These are phyloP conservation scores for Plasmodium fragile DNA, from an alignment of 169 alveolate species.

Conservation along the genomic window DNA sequence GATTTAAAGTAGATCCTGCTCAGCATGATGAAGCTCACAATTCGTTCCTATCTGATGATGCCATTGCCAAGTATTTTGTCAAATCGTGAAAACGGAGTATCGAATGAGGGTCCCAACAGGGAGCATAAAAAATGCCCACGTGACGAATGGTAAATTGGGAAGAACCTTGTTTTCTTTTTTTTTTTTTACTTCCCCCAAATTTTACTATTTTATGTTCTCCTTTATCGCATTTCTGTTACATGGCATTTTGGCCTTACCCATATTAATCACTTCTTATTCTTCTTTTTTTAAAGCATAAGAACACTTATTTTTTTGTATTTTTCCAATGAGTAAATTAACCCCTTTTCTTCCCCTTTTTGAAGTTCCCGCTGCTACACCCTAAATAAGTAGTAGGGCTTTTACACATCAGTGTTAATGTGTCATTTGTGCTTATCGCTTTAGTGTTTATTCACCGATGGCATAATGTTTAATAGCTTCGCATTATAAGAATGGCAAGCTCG, in stretches of 20 bases:
- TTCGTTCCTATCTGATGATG: constrained; percentile 37
- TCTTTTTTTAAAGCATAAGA: constrained; percentile 3
- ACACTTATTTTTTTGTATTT: not conserved
- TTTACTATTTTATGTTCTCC: not conserved
- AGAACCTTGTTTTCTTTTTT: not conserved
- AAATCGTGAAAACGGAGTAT: constrained; percentile 6
- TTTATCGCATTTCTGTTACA: not conserved
- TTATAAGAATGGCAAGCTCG: not conserved
- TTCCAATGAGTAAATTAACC: not conserved
- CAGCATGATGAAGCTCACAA: not conserved
- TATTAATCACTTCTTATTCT: not conserved
- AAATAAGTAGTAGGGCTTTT: not conserved
- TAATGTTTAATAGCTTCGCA: not conserved
- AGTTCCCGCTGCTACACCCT: not conserved
- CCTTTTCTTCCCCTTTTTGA: not conserved
- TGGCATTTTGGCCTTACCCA: not conserved
- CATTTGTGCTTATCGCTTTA: not conserved
- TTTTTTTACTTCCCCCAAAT: not conserved
- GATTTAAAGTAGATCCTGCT: constrained; percentile 44
- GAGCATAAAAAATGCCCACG: not conserved
- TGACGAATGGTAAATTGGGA: constrained; percentile 1
- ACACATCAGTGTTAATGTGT: not conserved
- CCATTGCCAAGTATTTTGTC: constrained; percentile 45
- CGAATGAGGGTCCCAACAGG: not conserved
- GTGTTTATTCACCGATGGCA: not conserved